Conservation (phyloP, 73 alveolate species). For the Paramecium pentaurelia region DNA sequence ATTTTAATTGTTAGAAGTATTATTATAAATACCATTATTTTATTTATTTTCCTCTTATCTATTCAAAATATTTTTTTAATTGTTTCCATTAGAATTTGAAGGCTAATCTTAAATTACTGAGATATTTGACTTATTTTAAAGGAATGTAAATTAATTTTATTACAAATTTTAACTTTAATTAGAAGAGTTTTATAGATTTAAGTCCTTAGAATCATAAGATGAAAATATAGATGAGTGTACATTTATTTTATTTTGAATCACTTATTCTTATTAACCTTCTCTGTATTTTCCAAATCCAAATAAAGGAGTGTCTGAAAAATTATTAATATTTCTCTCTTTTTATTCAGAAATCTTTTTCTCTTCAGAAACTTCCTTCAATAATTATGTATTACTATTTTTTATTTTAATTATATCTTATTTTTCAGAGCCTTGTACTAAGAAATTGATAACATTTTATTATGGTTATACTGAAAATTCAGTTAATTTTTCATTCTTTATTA, state of each 20-base stretch:
- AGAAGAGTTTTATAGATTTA: not conserved
- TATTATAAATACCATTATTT: not conserved
- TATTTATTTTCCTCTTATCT: not conserved
- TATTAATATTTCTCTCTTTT: not conserved
- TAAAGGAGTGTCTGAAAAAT: not conserved
- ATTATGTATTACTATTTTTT: not conserved
- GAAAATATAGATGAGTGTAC: not conserved
- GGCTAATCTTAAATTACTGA: not conserved
- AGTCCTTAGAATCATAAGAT: not conserved
- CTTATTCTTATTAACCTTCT: not conserved
- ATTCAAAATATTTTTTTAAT: not conserved
- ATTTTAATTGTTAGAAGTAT: not conserved
- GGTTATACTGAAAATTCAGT: not conserved
- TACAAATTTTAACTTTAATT: not conserved
- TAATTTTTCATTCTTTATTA: not conserved
- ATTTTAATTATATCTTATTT: not conserved
- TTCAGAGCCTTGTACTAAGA: not conserved
- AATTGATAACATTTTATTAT: not conserved
- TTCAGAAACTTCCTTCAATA: not conserved
- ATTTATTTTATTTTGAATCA: not conserved
- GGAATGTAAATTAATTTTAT: not conserved
- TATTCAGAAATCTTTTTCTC: not conserved
- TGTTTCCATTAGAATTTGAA: not conserved
- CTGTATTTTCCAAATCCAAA: not conserved
- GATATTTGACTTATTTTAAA: not conserved